phyloP scores from a whole-genome alignment of 2,329 filamentous ascomycete genomes.

The Periconia macrospinosa region DNA sequence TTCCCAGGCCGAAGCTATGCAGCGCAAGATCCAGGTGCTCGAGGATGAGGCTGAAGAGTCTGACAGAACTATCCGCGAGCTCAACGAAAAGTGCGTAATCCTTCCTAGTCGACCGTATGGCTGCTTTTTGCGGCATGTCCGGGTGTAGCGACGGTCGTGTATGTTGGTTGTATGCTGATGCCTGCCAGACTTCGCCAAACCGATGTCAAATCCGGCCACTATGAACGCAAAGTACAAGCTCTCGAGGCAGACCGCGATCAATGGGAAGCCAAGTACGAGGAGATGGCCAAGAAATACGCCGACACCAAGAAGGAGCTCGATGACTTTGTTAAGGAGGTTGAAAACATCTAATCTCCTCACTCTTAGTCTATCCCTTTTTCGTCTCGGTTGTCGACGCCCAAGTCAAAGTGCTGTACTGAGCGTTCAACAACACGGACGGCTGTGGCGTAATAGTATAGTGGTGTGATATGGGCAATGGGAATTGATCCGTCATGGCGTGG shows the following conservation, averaged over 20 bases:
- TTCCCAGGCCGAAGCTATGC: slow-evolving; percentile 87
- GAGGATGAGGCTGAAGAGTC: slow-evolving; percentile 98
- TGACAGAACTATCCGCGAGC: slow-evolving; percentile 93
- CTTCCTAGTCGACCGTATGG: neutral
- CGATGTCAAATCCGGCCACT: slow-evolving; percentile 98
- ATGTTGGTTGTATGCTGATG: slow-evolving; percentile 19
- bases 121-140: neutral
- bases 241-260: slow-evolving; percentile 88
- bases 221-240: slow-evolving; percentile 98
- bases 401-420: slow-evolving; percentile 23
- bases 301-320: slow-evolving; percentile 86
- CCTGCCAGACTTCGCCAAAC: slow-evolving; percentile 85
- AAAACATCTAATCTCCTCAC: slow-evolving; percentile 72
- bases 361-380: slow-evolving; percentile 20
- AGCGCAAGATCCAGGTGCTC: slow-evolving; percentile 89
- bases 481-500: slow-evolving; percentile 8
- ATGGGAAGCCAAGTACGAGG: slow-evolving; percentile 98
- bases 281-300: slow-evolving; percentile 89
- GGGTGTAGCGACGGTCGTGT: neutral
- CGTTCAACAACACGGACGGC: slow-evolving; percentile 11
- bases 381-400: slow-evolving; percentile 30
- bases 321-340: slow-evolving; percentile 87
- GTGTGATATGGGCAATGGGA: slow-evolving; percentile 6
- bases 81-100: slow-evolving; percentile 85
- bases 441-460: slow-evolving; percentile 1